phyloP scores from a whole-genome alignment of 1,284 basidiomycete species.

The Heliocybe sulcata region DNA sequence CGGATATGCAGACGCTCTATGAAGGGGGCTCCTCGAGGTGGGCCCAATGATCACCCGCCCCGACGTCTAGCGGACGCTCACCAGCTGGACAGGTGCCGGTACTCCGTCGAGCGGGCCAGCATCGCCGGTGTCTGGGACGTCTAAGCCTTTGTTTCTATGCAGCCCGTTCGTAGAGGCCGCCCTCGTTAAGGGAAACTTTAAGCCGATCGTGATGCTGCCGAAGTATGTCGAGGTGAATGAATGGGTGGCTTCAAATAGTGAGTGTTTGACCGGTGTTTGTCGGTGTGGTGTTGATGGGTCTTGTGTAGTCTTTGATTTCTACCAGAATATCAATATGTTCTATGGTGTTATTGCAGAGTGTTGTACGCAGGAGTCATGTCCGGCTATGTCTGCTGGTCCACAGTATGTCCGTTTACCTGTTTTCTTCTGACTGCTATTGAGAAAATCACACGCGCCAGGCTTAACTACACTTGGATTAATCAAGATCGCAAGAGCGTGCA shows the following conservation, averaged over 20 bases:
- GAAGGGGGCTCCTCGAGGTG: slow-evolving; percentile 43
- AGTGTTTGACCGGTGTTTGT: slow-evolving; percentile 22
- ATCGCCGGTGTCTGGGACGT: slow-evolving; percentile 24
- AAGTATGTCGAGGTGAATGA: slow-evolving; percentile 98
- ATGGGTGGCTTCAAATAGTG: slow-evolving; percentile 97
- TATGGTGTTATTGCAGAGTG: slow-evolving; percentile 95
- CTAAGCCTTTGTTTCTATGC: slow-evolving; percentile 82
- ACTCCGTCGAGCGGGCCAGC: slow-evolving; percentile 41
- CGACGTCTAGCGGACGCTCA: slow-evolving; percentile 55
- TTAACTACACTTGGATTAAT: slow-evolving; percentile 99
- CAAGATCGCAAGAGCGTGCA: slow-evolving; percentile 91
- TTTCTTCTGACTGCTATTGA: neutral
- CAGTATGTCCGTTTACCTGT: slow-evolving; percentile 35
- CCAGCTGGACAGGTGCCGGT: slow-evolving; percentile 35
- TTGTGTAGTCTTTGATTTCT: slow-evolving; percentile 83
- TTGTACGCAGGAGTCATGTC: slow-evolving; percentile 86
- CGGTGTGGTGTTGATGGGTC: neutral
- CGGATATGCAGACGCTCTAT: slow-evolving; percentile 50
- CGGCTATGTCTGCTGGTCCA: slow-evolving; percentile 90
- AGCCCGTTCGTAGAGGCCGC: slow-evolving; percentile 96
- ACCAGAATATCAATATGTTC: slow-evolving; percentile 96
- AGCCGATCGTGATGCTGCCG: slow-evolving; percentile 96
- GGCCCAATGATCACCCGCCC: slow-evolving; percentile 60
- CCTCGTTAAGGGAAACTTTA: slow-evolving; percentile 97
- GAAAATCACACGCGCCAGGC: slow-evolving; percentile 32